These are phyloP conservation scores for Paraconiothyrium sp. DNA, from an alignment of 2,329 filamentous ascomycete species.

Conservation along the genomic window DNA sequence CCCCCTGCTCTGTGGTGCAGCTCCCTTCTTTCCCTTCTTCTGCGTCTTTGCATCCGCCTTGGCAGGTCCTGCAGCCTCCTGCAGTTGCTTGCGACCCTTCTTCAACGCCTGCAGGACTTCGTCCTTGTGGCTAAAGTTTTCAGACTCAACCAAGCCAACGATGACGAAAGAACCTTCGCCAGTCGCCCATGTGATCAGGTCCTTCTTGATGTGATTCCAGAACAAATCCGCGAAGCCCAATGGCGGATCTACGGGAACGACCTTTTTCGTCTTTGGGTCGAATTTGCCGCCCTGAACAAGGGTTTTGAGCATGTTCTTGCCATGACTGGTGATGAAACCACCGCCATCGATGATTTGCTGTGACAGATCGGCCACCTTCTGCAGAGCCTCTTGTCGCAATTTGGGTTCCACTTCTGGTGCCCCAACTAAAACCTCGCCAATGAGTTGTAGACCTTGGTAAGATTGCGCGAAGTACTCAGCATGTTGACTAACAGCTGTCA, in stretches of 20 bases:
- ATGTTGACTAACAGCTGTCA: slow-evolving; percentile 75
- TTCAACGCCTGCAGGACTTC: slow-evolving; percentile 75
- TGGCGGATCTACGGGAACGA: slow-evolving; percentile 77
- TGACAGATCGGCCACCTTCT: slow-evolving; percentile 66
- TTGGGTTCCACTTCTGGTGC: slow-evolving; percentile 75
- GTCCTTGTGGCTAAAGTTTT: slow-evolving; percentile 71
- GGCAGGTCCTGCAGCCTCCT: slow-evolving; percentile 67
- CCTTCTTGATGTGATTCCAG: slow-evolving; percentile 80
- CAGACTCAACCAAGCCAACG: slow-evolving; percentile 79
- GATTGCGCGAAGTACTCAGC: slow-evolving; percentile 75
- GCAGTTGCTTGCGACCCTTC: slow-evolving; percentile 75
- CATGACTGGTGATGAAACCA: slow-evolving; percentile 60
- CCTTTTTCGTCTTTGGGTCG: slow-evolving; percentile 74
- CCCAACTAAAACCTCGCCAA: slow-evolving; percentile 82
- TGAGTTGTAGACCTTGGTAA: slow-evolving; percentile 86
- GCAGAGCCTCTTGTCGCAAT: slow-evolving; percentile 66
- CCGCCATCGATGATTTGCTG: slow-evolving; percentile 43
- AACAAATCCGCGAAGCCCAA: slow-evolving; percentile 82
- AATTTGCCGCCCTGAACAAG: slow-evolving; percentile 90
- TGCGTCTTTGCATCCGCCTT: slow-evolving; percentile 29
- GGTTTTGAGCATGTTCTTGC: slow-evolving; percentile 89
- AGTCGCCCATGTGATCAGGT: slow-evolving; percentile 84
- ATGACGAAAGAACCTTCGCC: slow-evolving; percentile 88
- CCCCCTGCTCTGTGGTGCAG: slow-evolving; percentile 52
- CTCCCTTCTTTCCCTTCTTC: slow-evolving; percentile 44